These are phyloP conservation scores for Aquilaria malaccensis DNA, from an alignment of 345 rosid species.

Conservation along the genomic window DNA sequence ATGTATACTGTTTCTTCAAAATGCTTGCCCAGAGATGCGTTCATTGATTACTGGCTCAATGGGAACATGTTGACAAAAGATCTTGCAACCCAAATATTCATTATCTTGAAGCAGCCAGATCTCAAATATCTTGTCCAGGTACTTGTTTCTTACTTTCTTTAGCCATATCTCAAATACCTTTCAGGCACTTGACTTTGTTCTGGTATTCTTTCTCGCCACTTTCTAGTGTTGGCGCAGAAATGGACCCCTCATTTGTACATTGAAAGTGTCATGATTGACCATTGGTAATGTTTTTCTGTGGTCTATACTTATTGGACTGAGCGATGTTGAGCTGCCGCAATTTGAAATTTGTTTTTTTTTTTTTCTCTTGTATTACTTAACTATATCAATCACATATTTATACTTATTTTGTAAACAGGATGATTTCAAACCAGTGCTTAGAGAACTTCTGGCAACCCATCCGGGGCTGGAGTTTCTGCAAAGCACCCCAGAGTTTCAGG, in stretches of 20 bases:
- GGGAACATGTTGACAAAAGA: slow-evolving; percentile 75
- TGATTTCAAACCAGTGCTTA: slow-evolving; percentile 86
- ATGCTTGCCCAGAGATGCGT: slow-evolving; percentile 57
- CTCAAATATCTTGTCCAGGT: slow-evolving; percentile 74
- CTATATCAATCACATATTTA: background rate
- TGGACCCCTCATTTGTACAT: background rate
- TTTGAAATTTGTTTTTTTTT: background rate
- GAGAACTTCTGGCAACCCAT: slow-evolving; percentile 87
- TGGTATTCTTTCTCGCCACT: background rate
- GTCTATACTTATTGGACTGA: no score
- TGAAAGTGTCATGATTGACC: background rate
- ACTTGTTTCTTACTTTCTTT: background rate
- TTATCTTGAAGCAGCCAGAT: slow-evolving; percentile 66
- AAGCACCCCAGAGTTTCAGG: slow-evolving; percentile 98
- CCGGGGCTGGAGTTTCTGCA: slow-evolving; percentile 96
- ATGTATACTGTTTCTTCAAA: slow-evolving; percentile 5
- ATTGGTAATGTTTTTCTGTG: no score
- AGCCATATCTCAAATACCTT: background rate
- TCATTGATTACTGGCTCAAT: slow-evolving; percentile 73
- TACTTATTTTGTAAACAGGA: slow-evolving; percentile 37
- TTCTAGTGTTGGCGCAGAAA: no score
- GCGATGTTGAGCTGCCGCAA: no score
- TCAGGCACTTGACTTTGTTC: background rate
- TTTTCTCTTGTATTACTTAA: slow-evolving; percentile 1
- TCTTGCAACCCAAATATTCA: slow-evolving; percentile 65